Evolutionary conservation across 2,329 filamentous ascomycete species (phyloP), one percentile per base, ranked within the genome.

Genomic region (Trichoderma sp.): DNA sequence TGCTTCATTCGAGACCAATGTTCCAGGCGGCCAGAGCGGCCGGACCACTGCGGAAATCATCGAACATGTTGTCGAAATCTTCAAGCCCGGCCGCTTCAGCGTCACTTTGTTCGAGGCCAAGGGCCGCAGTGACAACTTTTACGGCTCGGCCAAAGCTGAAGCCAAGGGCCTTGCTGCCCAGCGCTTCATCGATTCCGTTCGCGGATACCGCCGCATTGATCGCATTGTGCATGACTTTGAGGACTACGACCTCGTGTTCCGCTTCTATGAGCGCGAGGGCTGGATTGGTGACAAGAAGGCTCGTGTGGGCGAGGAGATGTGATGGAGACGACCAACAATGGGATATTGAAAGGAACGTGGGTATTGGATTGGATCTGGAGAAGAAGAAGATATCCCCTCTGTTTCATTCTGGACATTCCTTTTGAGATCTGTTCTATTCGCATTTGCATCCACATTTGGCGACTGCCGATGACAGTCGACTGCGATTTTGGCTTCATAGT

Each of bases 1-100:
- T 78, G 95, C 95, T 39, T 97, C 93, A 2, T 99, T 99, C 77
- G 95, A 99, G 84, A 98, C 95, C 72, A 99, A 98, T 74, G 94
- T 99, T 4, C 95, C 95, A 1, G 91, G 93, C 29, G 90, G 89
- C 5, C 93, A 97, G 81, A 92, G 88, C 67, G 94, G 94, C 17
- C 91, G 94, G 70, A 91, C 94, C 77, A 97, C 94, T 0, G 89
- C 89, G 29, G 94, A 97, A 71, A 90, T 98, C 69, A 91, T 99
- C 70, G 89, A 97, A 79, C 93, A 97, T 72, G 95, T 98, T 1
- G 93, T 98, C 53, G 86, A 88, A 71, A 99, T 99, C 76, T 99
- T 99, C 87, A 93, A 93, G 78, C 95, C 95, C 0, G 94, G 94
- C n/a, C 91, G 94, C 64, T 99, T 99, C 85, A 97, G 92, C 74